These are phyloP conservation scores for Aureobasidium sp. DNA, from an alignment of 2,329 filamentous ascomycete species.

Conservation along the genomic window DNA sequence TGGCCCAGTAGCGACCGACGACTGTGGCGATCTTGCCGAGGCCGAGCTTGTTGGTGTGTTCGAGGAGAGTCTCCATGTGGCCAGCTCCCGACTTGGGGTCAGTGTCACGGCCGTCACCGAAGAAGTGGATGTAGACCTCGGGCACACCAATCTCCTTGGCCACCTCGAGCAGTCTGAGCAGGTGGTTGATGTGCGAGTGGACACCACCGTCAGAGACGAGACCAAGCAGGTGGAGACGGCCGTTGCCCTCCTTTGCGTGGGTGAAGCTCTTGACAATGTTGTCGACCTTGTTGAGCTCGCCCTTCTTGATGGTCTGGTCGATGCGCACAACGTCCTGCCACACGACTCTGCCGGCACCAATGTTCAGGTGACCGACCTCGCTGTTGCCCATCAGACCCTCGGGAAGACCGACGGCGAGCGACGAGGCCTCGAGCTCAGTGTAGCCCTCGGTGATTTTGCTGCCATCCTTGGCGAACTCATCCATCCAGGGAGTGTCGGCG, in stretches of 20 bases:
- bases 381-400: constrained; percentile 99
- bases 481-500: constrained; percentile 95
- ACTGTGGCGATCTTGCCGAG: constrained; percentile 91
- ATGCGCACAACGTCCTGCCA: constrained; percentile 96
- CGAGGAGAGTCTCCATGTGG: constrained; percentile 89
- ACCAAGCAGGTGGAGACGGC: constrained; percentile 91
- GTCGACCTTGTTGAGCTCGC: constrained; percentile 77
- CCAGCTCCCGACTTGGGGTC: constrained; percentile 93
- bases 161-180: constrained; percentile 87
- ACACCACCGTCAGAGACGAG: constrained; percentile 97
- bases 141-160: constrained; percentile 91
- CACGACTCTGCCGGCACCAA: constrained; percentile 96
- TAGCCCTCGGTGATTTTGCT: constrained; percentile 85
- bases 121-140: constrained; percentile 99
- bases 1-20: constrained; percentile 97
- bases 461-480: constrained; percentile 73
- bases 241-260: constrained; percentile 86
- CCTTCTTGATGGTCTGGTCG: constrained; percentile 91
- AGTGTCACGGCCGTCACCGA: constrained; percentile 97
- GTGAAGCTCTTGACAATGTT: constrained; percentile 84
- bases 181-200: constrained; percentile 95
- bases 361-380: constrained; percentile 98
- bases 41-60: constrained; percentile 84
- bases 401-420: constrained; percentile 93
- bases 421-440: constrained; percentile 95